Evolutionary conservation across 2,329 filamentous ascomycete genomes (phyloP), one percentile per base, ranked within the genome.

Genomic region (Colletotrichum lindemuthianum): DNA sequence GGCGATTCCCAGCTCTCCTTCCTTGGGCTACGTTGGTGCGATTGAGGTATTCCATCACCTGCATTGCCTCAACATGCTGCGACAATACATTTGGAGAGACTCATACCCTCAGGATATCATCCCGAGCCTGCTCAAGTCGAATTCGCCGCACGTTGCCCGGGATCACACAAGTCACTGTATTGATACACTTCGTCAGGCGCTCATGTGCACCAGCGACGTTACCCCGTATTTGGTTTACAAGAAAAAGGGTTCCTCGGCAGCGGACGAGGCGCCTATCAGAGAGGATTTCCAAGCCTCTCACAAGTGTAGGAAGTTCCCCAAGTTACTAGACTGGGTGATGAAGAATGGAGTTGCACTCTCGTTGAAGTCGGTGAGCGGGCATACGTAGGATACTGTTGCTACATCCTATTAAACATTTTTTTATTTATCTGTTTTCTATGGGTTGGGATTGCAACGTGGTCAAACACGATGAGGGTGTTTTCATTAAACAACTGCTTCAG

Each of bases 31-130:
- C 47, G 15, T 59, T 3, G 56, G 6, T 8, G 39, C 9, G 15
- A 32, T 51, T 2, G 47, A 51, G 47, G 56, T 59, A 6, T 59
- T 59, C 32, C 56, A 59, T 59, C 47, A 59, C 2, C 56, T 59
- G 3, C 56, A 59, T 11, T 59, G 56, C 32, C 6, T 59, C 32
- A 59, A 59, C 15, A 24, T 59, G 4, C 12, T 59, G 15, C 56
- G 56, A 2, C 56, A 59, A 45, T 51, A 43, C 37, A 15, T 51
- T n/a, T 59, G 56, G 56, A n/a, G 32, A n/a, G 56, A 59, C 13
- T 51, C 56, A n/a, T 59, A 59, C 32, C 56, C 47, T 32, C 24
- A 51, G 12, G 12, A 36, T 15, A 41, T 51, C 8, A 37, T 43
- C 4, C 56, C 56, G 15, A 51, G n/a, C 24, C n/a, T 59, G 2